A percentile compares a stretch with the other conserved stretches of the same genome.
Evolutionary conservation across 768 basidiomycete species (phyloP).

Genomic region (Rhizopogon rudus): DNA sequence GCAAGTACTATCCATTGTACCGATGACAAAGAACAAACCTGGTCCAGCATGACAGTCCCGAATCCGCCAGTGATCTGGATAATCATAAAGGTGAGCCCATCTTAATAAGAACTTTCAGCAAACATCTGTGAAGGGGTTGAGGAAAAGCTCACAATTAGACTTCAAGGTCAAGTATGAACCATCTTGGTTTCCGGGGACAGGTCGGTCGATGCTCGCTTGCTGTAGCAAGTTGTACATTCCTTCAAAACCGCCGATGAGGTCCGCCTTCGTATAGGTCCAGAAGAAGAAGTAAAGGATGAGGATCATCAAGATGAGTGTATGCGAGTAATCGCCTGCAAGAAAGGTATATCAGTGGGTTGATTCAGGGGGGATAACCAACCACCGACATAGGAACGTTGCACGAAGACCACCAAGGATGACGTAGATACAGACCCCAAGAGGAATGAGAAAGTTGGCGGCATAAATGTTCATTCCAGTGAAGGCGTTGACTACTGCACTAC

Average conservation of each 20-base stretch:
- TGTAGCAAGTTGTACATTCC: constrained; percentile 31
- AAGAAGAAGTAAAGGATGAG: constrained; percentile 32
- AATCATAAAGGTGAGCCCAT: constrained; percentile 12
- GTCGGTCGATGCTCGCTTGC: constrained; percentile 19
- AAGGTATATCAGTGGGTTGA: not conserved
- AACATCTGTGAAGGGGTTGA: not conserved
- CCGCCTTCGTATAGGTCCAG: constrained; percentile 22
- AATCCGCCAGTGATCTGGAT: constrained; percentile 15
- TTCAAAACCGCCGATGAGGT: constrained; percentile 33
- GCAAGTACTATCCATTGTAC: not conserved
- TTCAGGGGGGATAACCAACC: not conserved
- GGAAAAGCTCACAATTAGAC: constrained; percentile 15
- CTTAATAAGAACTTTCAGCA: not conserved
- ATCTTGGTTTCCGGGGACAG: constrained; percentile 31
- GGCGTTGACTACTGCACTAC: constrained; percentile 32
- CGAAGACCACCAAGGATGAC: constrained; percentile 30
- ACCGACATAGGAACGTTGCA: constrained; percentile 28
- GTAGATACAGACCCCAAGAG: constrained; percentile 35
- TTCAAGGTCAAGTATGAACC: constrained; percentile 35
- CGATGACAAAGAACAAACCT: not conserved
- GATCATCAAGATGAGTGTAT: constrained; percentile 33
- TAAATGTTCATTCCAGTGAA: constrained; percentile 36
- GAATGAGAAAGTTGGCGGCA: constrained; percentile 36
- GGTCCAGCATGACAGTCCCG: constrained; percentile 14
- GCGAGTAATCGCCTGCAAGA: constrained; percentile 22